Percentiles rank a stretch among this genome's conserved stretches.
These are phyloP conservation scores for Aspergillus hiratsukae DNA, from an alignment of 2,329 filamentous ascomycete species.

Conservation along the genomic window DNA sequence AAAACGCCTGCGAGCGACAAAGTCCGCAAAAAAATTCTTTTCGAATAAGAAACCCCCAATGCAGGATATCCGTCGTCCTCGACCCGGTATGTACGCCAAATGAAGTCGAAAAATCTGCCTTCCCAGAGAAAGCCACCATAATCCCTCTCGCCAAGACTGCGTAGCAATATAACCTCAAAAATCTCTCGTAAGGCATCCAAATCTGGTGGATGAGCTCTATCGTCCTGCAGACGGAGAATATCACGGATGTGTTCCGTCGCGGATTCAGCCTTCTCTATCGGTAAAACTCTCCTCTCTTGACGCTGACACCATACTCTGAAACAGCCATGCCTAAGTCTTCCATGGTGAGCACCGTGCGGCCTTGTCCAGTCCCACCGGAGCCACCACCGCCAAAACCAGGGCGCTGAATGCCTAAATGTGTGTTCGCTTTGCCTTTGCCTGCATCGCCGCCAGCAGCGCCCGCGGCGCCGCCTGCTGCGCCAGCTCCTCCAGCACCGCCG, in stretches of 20 bases:
- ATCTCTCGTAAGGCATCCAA: background rate
- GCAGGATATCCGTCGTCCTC: conserved; percentile 12
- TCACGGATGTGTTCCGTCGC: background rate
- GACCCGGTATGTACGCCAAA: conserved; percentile 12
- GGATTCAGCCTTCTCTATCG: conserved; percentile 48
- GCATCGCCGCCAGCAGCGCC: conserved; percentile 47
- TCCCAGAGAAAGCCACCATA: background rate
- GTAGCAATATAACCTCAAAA: background rate
- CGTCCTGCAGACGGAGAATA: background rate
- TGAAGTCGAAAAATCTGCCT: background rate
- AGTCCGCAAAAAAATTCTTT: conserved; percentile 10
- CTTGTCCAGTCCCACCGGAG: conserved; percentile 74
- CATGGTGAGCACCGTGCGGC: conserved; percentile 94
- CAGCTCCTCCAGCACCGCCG: conserved; percentile 52
- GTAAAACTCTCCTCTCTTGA: conserved; percentile 97
- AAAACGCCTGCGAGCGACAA: conserved; percentile 8
- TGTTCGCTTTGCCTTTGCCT: conserved; percentile 47
- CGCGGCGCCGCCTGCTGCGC: conserved; percentile 45
- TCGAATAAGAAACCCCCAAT: conserved; percentile 12
- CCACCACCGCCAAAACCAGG: conserved; percentile 83
- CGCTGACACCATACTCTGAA: conserved; percentile 94
- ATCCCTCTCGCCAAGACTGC: background rate
- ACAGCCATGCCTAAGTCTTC: conserved; percentile 98
- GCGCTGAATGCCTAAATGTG: conserved; percentile 66
- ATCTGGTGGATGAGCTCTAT: background rate